Evolutionary conservation across 176 grass and related monocot genomes (phyloP).

Genomic region (Thinopyrum elongatum): DNA sequence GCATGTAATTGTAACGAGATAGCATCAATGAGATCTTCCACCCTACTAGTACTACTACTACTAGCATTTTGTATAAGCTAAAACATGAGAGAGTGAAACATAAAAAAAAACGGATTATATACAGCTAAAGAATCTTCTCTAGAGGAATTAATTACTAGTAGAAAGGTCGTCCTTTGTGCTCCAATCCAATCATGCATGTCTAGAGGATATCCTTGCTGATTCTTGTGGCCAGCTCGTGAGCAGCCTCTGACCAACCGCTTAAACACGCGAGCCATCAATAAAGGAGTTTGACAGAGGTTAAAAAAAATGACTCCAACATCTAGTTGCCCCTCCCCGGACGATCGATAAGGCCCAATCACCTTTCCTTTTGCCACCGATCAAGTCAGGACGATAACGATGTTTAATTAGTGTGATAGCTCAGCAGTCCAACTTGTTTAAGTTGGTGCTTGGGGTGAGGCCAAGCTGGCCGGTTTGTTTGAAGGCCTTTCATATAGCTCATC

Average conservation of each 20-base stretch:
- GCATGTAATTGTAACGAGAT: slow-evolving; percentile 48
- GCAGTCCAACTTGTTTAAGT: neutral
- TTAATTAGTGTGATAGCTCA: slow-evolving; percentile 27
- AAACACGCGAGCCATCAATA: neutral
- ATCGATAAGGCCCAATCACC: slow-evolving; percentile 14
- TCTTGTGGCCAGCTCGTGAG: neutral
- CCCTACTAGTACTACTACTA: too few relatives aligned
- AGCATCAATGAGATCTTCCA: too few relatives aligned
- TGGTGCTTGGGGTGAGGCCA: slow-evolving; percentile 31
- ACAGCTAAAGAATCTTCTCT: neutral
- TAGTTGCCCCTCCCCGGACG: too few relatives aligned
- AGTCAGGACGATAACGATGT: slow-evolving; percentile 38
- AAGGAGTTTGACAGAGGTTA: neutral
- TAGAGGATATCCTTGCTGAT: slow-evolving; percentile 20
- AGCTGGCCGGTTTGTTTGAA: slow-evolving; percentile 51
- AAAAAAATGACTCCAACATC: too few relatives aligned
- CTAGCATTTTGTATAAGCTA: too few relatives aligned
- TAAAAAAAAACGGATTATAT: neutral
- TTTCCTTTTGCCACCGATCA: slow-evolving; percentile 10
- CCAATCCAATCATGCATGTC: neutral
- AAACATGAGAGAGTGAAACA: too few relatives aligned
- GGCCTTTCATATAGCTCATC: too few relatives aligned
- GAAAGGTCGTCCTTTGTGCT: neutral
- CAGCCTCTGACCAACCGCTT: neutral
- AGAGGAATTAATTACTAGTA: neutral